These are phyloP conservation scores for Rhipidocladum racemiflorum DNA, from an alignment of 176 grass and related monocot species.

Conservation along the genomic window DNA sequence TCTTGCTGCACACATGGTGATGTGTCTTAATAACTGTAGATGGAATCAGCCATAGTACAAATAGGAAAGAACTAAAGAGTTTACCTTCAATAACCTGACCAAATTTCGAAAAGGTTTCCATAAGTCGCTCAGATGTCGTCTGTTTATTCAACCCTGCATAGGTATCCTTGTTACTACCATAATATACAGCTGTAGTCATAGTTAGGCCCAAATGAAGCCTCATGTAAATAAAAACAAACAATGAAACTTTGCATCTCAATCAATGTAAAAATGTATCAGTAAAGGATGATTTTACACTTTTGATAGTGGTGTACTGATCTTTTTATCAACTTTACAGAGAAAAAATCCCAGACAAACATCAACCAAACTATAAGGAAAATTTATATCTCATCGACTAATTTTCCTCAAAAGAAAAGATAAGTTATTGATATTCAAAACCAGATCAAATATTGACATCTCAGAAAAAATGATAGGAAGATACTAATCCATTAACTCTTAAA, in stretches of 20 bases:
- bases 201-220: background rate
- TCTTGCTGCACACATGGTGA: constrained; percentile 47
- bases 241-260: background rate
- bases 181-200: background rate
- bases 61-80: background rate
- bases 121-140: constrained; percentile 55
- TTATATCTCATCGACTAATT: background rate
- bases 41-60: background rate
- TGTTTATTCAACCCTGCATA: constrained; percentile 76
- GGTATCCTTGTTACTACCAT: background rate
- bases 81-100: constrained; percentile 67
- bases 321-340: background rate
- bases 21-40: background rate
- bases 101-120: constrained; percentile 67
- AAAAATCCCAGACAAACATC: background rate
- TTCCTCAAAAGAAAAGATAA: background rate
- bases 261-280: background rate
- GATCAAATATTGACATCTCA: background rate
- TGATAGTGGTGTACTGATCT: background rate
- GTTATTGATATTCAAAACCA: background rate
- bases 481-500: background rate
- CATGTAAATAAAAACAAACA: background rate
- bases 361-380: background rate
- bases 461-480: background rate
- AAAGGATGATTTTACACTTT: background rate